These are phyloP conservation scores for Hsuehochloa calcarea DNA, from an alignment of 176 grass and related monocot species.

Conservation along the genomic window DNA sequence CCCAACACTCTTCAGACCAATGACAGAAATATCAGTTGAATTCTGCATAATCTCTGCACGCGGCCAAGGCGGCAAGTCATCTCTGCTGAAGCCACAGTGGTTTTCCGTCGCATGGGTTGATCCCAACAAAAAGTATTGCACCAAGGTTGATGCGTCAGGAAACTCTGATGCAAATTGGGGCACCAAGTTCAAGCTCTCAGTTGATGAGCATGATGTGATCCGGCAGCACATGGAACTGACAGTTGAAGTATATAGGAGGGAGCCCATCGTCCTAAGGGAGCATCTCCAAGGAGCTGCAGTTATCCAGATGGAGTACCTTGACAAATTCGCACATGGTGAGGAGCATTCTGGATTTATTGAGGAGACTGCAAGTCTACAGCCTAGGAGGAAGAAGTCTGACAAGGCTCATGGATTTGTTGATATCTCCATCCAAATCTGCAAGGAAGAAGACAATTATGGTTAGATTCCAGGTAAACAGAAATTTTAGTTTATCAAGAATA, in stretches of 20 bases:
- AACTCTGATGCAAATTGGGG: conserved; percentile 68
- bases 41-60: conserved; percentile 55
- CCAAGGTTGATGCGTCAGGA: conserved; percentile 69
- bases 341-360: conserved; percentile 36
- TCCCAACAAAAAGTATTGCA: conserved; percentile 77
- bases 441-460: conserved; percentile 31
- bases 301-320: conserved; percentile 67
- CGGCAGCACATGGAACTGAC: conserved; percentile 43
- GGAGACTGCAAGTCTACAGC: conserved; percentile 76
- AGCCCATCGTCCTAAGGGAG: conserved; percentile 79
- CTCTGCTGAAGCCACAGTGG: conserved; percentile 26
- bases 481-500: not conserved
- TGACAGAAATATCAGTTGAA: conserved; percentile 54
- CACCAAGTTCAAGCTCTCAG: conserved; percentile 41
- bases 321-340: conserved; percentile 28
- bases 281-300: conserved; percentile 65
- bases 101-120: conserved; percentile 34
- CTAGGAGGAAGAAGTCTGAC: conserved; percentile 67
- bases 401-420: conserved; percentile 77
- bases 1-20: not conserved
- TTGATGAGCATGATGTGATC: conserved; percentile 27
- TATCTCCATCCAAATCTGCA: conserved; percentile 62
- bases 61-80: not conserved
- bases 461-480: conserved; percentile 40
- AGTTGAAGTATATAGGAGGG: conserved; percentile 83